These are phyloP conservation scores for Blastobotrys indianensis DNA, from an alignment of 1,139 yeast genomes.

Conservation along the genomic window DNA sequence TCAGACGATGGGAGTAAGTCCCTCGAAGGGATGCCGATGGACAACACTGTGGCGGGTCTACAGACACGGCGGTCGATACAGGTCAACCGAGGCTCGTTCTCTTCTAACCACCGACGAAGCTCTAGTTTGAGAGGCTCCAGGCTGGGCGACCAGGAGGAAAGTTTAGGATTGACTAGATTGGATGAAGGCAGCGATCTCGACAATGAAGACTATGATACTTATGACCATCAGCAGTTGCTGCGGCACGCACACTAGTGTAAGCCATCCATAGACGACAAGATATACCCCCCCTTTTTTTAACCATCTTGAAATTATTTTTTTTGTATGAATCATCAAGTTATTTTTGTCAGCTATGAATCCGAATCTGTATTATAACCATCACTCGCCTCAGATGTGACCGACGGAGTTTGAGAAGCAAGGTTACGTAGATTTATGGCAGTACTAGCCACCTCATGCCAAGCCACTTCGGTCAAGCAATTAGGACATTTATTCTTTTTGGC, in stretches of 20 bases:
- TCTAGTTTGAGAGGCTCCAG: constrained; percentile 30
- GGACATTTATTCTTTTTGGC: constrained; percentile 15
- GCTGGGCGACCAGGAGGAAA: constrained; percentile 32
- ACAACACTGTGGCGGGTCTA: constrained; percentile 79
- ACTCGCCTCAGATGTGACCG: too few species aligned
- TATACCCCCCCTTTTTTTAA: background rate
- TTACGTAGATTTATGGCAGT: constrained; percentile 8
- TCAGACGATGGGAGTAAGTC: constrained; percentile 38
- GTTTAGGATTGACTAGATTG: constrained; percentile 32
- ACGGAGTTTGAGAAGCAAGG: too few species aligned
- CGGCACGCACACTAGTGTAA: background rate
- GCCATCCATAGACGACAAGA: background rate
- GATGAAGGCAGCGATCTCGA: constrained; percentile 28
- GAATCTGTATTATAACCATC: too few species aligned
- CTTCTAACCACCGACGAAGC: constrained; percentile 30
- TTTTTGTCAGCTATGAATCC: too few species aligned
- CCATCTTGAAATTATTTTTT: too few species aligned
- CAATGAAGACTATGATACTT: constrained; percentile 16
- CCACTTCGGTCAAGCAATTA: constrained; percentile 8
- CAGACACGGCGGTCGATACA: constrained; percentile 55
- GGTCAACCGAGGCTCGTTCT: constrained; percentile 36
- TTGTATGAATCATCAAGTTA: too few species aligned
- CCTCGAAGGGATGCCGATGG: constrained; percentile 68
- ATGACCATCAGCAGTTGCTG: constrained; percentile 7
- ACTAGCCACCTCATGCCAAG: constrained; percentile 15